These are phyloP conservation scores for Haplographium delicatum DNA, from an alignment of 495 filamentous ascomycete species.

Conservation along the genomic window DNA sequence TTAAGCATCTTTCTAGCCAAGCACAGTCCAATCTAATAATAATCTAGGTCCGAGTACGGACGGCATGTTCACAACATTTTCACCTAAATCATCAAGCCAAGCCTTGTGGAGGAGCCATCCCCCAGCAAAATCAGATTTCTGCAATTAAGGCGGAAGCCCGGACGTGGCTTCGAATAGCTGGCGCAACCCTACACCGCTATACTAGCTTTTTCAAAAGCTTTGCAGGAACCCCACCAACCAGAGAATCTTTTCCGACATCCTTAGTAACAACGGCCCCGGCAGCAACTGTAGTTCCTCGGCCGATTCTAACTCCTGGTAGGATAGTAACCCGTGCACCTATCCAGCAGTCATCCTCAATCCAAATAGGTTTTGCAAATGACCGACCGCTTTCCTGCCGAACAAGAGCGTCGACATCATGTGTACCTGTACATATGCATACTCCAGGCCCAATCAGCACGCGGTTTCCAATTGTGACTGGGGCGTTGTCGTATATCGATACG, in stretches of 20 bases:
- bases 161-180: too few species aligned
- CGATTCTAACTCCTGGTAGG: constrained; percentile 42
- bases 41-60: too few species aligned
- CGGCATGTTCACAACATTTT: too few species aligned
- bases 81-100: too few species aligned
- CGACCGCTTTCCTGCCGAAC: constrained; percentile 32
- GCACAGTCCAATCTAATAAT: too few species aligned
- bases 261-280: constrained; percentile 45
- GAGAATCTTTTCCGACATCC: constrained; percentile 38
- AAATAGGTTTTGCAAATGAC: constrained; percentile 28
- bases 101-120: too few species aligned
- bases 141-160: too few species aligned
- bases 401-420: constrained; percentile 40
- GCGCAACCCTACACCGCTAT: too few species aligned
- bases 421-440: constrained; percentile 40
- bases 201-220: constrained; percentile 2
- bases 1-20: too few species aligned
- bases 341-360: constrained; percentile 44
- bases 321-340: constrained; percentile 39
- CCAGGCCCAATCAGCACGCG: constrained; percentile 33
- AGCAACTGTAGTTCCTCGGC: constrained; percentile 38
- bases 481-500: constrained; percentile 9
- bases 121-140: too few species aligned
- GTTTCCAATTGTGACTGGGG: constrained; percentile 14
- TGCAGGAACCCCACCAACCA: constrained; percentile 33